Evolutionary conservation across 108 stramenopile species (phyloP), one percentile per base, ranked within the genome.

Genomic region (Epipyxis sp.): DNA sequence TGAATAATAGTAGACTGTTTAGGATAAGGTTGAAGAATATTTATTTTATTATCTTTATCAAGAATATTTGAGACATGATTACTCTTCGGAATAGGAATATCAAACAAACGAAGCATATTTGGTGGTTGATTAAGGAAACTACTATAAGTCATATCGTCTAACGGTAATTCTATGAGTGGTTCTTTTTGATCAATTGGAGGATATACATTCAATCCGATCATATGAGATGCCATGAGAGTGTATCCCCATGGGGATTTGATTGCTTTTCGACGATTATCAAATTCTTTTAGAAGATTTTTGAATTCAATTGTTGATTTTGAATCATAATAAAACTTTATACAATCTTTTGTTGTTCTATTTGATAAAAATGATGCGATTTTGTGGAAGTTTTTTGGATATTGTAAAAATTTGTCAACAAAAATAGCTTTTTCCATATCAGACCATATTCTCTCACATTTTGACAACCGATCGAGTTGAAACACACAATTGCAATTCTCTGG

Each of bases 351-450:
- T 0, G 90, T 82, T 77, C 96, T 95, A 68, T 94, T 90, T 43
- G 87, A 81, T 32, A 98, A 78, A 76, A 93, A 96, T 6, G 94
- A 86, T 16, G 97, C 92, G 67, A 98, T 97, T 57, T 91, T 85
- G 25, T 92, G 87, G 80, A 98, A 98, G 77, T 96, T 94, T 78
- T 98, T 98, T 1, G 95, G 95, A 83, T 93, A 94, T 68, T 96
- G 94, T 54, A 98, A 81, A 78, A 98, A 98, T 37, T 95, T 84
- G 81, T 97, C 95, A 29, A 98, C 81, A 67, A 95, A 98, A 29
- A 98, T 96, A 84, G 93, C 94, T 77, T 97, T 98, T 84, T 98
- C 97, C 86, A 96, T 90, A 82, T 98, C 97, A 43, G 93, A 91
- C 97, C 97, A 98, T 1, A 82, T 85, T 30, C 81, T 71, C 35